Conservation (phyloP, 163 green algal species). For the Chlorella variabilis region DNA sequence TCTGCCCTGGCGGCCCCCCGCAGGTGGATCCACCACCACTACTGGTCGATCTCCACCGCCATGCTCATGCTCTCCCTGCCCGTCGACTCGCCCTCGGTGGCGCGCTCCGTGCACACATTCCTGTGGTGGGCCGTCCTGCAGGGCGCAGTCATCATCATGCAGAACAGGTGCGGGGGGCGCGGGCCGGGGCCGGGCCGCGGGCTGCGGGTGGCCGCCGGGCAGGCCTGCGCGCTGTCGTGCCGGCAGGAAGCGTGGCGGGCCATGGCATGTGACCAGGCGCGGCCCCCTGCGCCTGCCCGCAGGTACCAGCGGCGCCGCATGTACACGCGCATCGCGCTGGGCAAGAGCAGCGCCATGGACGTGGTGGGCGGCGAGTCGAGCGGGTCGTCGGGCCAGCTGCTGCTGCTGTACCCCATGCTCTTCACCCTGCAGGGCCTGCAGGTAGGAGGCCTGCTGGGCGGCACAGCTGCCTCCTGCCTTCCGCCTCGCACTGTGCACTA, state of each 20-base stretch:
- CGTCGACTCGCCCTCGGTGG: slow-evolving; percentile 75
- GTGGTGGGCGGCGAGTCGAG: slow-evolving; percentile 90
- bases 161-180: slow-evolving; percentile 71
- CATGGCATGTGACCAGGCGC: not conserved
- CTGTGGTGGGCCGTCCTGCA: slow-evolving; percentile 90
- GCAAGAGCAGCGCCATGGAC: slow-evolving; percentile 93
- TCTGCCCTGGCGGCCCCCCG: not conserved
- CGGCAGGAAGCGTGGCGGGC: not conserved
- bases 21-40: slow-evolving; percentile 94
- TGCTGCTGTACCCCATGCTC: slow-evolving; percentile 93
- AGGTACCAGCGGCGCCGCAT: slow-evolving; percentile 95
- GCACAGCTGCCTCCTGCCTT: too few relatives aligned
- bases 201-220: too few relatives aligned
- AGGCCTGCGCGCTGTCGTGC: too few relatives aligned
- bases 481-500: too few relatives aligned
- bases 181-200: too few relatives aligned
- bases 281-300: not conserved
- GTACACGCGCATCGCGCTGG: slow-evolving; percentile 98
- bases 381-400: slow-evolving; percentile 81
- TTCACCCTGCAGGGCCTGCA: slow-evolving; percentile 78
- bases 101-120: slow-evolving; percentile 78
- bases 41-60: slow-evolving; percentile 80
- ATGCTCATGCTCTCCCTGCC: slow-evolving; percentile 90
- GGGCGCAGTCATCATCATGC: slow-evolving; percentile 90
- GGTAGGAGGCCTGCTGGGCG: slow-evolving; percentile 13